A percentile compares a stretch with the other conserved stretches of the same genome.
These are phyloP conservation scores for Salvia rosmarinus DNA, from an alignment of 257 asterid species.

Conservation along the genomic window DNA sequence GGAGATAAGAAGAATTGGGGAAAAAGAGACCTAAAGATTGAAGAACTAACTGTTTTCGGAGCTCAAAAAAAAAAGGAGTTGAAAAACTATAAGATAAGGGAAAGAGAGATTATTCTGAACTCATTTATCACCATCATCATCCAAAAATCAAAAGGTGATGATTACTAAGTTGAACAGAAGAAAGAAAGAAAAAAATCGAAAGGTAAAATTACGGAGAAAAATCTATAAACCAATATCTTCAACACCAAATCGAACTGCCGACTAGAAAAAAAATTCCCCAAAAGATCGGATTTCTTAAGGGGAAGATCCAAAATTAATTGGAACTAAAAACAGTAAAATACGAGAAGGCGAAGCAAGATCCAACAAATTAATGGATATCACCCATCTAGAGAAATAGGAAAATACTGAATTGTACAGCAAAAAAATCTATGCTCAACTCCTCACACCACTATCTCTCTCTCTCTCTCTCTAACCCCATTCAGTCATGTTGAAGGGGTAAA, in stretches of 20 bases:
- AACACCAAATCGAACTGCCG: conserved; percentile 37
- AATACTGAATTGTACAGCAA: background rate
- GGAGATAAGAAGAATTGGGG: background rate
- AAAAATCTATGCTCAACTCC: conserved; percentile 19
- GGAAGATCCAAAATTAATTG: background rate
- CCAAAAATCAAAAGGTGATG: conserved; percentile 49
- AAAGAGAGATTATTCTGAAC: conserved; percentile 31
- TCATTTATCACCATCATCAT: conserved; percentile 41
- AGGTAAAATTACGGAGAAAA: background rate
- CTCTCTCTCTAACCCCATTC: conserved; percentile 30
- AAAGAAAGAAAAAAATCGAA: background rate
- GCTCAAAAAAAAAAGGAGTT: background rate
- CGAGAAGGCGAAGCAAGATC: background rate
- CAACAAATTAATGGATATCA: conserved; percentile 21
- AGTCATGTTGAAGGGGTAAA: conserved; percentile 41
- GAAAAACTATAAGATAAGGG: conserved; percentile 37
- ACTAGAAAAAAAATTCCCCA: background rate
- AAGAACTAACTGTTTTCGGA: background rate
- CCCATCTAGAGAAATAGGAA: conserved; percentile 20
- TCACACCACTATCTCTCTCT: background rate
- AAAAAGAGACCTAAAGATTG: conserved; percentile 19
- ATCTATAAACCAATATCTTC: conserved; percentile 23
- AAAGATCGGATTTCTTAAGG: background rate
- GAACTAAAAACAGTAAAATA: background rate
- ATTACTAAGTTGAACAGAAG: conserved; percentile 37